Percentiles rank a stretch among this genome's conserved stretches.
Conservation (phyloP, 495 filamentous ascomycete genomes). For the Darksidea phi region DNA sequence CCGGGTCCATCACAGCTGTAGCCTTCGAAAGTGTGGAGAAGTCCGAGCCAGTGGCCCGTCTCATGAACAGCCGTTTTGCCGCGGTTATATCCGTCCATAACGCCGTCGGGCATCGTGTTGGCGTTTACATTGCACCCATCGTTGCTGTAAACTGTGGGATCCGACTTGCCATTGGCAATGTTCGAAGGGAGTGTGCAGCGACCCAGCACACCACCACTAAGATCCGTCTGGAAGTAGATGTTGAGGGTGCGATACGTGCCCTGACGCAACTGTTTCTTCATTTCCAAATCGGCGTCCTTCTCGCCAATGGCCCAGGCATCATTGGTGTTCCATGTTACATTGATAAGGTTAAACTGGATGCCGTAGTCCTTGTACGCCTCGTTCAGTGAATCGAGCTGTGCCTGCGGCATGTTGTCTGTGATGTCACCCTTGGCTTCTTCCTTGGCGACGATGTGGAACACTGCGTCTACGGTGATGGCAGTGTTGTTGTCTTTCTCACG, state of each 20-base stretch:
- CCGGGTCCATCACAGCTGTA: conserved; percentile 53
- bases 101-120: conserved; percentile 55
- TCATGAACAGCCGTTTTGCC: conserved; percentile 64
- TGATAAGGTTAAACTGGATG: conserved; percentile 54
- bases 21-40: conserved; percentile 67
- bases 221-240: conserved; percentile 60
- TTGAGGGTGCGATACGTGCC: conserved; percentile 62
- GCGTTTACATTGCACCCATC: conserved; percentile 63
- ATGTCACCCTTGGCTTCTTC: conserved; percentile 51
- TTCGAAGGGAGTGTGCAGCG: conserved; percentile 53
- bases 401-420: conserved; percentile 45
- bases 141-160: conserved; percentile 44
- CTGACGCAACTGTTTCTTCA: conserved; percentile 60
- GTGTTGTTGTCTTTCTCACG: conserved; percentile 25
- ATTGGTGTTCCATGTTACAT: conserved; percentile 59
- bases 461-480: conserved; percentile 51
- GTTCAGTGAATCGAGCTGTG: conserved; percentile 54
- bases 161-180: conserved; percentile 27
- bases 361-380: conserved; percentile 50
- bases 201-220: conserved; percentile 53
- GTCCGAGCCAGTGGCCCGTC: conserved; percentile 65
- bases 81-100: conserved; percentile 53
- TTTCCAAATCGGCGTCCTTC: conserved; percentile 46
- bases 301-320: conserved; percentile 51
- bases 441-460: conserved; percentile 64